A percentile compares a stretch with the other conserved stretches of the same genome.
Conservation (phyloP, 495 filamentous ascomycete genomes). For the Penicillium ucsense region DNA sequence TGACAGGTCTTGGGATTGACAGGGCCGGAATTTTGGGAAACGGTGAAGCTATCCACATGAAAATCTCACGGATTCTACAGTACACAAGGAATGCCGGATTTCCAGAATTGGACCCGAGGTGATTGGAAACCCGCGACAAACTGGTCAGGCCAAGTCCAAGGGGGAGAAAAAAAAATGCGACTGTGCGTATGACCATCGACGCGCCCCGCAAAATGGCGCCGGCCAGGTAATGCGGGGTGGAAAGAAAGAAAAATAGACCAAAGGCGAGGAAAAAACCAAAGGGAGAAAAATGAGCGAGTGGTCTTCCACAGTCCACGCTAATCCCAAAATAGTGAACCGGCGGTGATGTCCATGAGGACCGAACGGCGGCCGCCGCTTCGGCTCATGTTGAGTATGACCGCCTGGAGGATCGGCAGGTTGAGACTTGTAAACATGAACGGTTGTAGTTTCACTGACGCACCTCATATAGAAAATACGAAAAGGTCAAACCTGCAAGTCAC, state of each 20-base stretch:
- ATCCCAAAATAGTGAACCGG: conserved; percentile 2
- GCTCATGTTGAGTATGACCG: too few relatives aligned
- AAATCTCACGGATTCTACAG: background rate
- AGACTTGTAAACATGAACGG: background rate
- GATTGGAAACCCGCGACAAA: too few relatives aligned
- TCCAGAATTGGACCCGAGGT: too few relatives aligned
- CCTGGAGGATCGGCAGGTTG: too few relatives aligned
- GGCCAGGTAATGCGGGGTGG: conserved; percentile 14
- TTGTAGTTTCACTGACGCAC: background rate
- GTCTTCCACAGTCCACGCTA: background rate
- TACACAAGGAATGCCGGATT: too few relatives aligned
- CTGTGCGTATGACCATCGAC: background rate
- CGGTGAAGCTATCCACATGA: too few relatives aligned
- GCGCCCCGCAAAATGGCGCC: conserved; percentile 16
- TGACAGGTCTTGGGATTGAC: conserved; percentile 19
- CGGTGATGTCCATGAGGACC: background rate
- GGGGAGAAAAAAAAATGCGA: background rate
- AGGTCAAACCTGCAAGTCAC: too few relatives aligned
- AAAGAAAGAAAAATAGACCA: background rate
- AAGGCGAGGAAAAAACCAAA: background rate
- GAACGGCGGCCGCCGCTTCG: too few relatives aligned
- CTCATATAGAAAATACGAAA: too few relatives aligned
- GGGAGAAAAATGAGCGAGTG: background rate
- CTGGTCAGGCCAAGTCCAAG: too few relatives aligned
- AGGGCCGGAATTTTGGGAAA: background rate